These are phyloP conservation scores for Oehlia diaphana DNA, from an alignment of 192 early-diverging fungal genomes.

Conservation along the genomic window DNA sequence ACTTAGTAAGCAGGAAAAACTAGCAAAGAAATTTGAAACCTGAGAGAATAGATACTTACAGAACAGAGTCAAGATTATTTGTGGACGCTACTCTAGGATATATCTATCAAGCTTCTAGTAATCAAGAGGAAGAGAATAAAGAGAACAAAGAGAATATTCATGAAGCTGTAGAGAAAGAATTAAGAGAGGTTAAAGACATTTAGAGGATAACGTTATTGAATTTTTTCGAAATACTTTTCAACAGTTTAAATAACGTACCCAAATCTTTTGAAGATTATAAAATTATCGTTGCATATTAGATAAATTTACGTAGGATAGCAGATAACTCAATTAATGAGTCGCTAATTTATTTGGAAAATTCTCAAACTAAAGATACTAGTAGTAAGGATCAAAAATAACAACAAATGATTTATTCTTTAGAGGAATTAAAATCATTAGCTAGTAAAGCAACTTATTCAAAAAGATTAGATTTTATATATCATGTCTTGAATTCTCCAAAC, in stretches of 20 bases:
- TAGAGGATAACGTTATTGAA: background rate
- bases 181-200: background rate
- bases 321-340: background rate
- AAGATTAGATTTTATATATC: background rate
- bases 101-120: too few species aligned
- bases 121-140: too few species aligned
- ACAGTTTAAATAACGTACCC: background rate
- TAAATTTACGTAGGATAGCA: background rate
- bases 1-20: too few species aligned
- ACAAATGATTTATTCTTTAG: background rate
- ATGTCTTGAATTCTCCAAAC: background rate
- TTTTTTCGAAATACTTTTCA: background rate
- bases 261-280: slow-evolving; percentile 2
- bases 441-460: background rate
- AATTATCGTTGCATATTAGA: background rate
- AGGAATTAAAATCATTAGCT: background rate
- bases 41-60: too few species aligned
- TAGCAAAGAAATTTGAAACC: too few species aligned
- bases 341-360: background rate
- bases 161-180: background rate
- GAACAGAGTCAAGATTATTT: too few species aligned
- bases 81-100: too few species aligned
- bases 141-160: too few species aligned
- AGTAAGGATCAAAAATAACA: background rate
- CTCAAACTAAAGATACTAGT: background rate